These are phyloP conservation scores for Epicoccum sorghinum DNA, from an alignment of 2,329 filamentous ascomycete genomes.

Conservation along the genomic window DNA sequence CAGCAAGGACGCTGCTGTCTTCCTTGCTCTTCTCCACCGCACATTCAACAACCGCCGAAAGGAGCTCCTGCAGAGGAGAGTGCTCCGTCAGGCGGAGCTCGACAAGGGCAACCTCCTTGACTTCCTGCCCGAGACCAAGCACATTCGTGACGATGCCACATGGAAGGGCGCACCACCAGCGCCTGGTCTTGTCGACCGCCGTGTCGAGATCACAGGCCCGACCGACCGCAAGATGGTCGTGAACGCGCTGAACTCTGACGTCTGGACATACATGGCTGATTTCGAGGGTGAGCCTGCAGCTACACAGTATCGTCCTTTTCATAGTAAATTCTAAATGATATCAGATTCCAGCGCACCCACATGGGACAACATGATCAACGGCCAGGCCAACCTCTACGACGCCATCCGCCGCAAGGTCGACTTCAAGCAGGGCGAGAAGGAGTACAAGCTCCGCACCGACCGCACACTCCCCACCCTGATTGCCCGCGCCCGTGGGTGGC, in stretches of 20 bases:
- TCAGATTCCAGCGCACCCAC: slow-evolving; percentile 92
- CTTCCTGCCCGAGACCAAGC: slow-evolving; percentile 93
- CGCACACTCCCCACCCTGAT: slow-evolving; percentile 87
- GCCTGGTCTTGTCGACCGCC: slow-evolving; percentile 88
- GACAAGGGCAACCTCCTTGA: slow-evolving; percentile 88
- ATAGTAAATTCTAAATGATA: slow-evolving; percentile 13
- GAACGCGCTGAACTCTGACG: slow-evolving; percentile 92
- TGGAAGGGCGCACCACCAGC: slow-evolving; percentile 94
- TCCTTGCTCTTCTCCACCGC: slow-evolving; percentile 92
- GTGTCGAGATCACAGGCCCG: slow-evolving; percentile 96
- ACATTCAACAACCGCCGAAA: slow-evolving; percentile 93
- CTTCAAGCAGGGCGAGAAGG: slow-evolving; percentile 93
- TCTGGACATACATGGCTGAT: slow-evolving; percentile 99
- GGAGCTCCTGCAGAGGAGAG: slow-evolving; percentile 83
- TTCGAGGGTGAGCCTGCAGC: slow-evolving; percentile 75
- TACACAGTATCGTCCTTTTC: background rate
- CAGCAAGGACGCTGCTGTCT: slow-evolving; percentile 85
- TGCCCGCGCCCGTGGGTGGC: slow-evolving; percentile 94
- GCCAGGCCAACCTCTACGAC: slow-evolving; percentile 96
- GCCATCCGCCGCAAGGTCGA: slow-evolving; percentile 92
- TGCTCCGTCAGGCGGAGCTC: slow-evolving; percentile 86
- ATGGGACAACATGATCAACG: slow-evolving; percentile 99
- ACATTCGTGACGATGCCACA: slow-evolving; percentile 90
- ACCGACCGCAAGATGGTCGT: slow-evolving; percentile 99
- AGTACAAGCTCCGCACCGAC: slow-evolving; percentile 96